Evolutionary conservation across 179 eudicot species (phyloP).

Genomic region (Dionaea muscipula): DNA sequence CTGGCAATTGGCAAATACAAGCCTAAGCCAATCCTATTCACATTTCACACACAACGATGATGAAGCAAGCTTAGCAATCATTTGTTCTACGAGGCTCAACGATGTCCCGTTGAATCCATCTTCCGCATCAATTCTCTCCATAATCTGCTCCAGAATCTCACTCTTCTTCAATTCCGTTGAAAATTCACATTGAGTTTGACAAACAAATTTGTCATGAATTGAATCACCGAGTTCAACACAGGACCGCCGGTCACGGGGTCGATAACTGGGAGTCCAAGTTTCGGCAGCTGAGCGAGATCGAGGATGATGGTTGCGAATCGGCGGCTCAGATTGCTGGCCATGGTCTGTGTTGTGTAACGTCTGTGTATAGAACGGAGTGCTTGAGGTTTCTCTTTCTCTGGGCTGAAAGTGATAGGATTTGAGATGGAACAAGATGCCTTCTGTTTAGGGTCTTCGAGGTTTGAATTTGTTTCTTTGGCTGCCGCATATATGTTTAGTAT

Average conservation of each 20-base stretch:
- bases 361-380: too few relatives aligned
- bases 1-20: not conserved
- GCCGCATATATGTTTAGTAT: too few relatives aligned
- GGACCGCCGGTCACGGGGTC: slow-evolving; percentile 11
- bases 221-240: slow-evolving; percentile 12
- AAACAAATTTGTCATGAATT: too few relatives aligned
- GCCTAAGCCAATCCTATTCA: too few relatives aligned
- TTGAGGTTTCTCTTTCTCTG: too few relatives aligned
- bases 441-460: too few relatives aligned
- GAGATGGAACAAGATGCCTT: too few relatives aligned
- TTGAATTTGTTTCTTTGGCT: too few relatives aligned
- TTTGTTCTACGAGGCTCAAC: slow-evolving; percentile 42
- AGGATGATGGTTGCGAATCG: slow-evolving; percentile 21
- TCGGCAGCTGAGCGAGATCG: slow-evolving; percentile 8
- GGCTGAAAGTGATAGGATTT: too few relatives aligned
- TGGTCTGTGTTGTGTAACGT: slow-evolving; percentile 4
- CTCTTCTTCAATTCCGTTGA: too few relatives aligned
- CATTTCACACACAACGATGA: not conserved
- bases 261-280: slow-evolving; percentile 5
- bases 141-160: slow-evolving; percentile 34
- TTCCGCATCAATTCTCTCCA: slow-evolving; percentile 52
- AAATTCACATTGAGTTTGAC: too few relatives aligned
- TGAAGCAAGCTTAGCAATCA: slow-evolving; percentile 50
- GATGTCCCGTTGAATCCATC: slow-evolving; percentile 20
- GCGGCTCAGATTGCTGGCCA: slow-evolving; percentile 45